These are phyloP conservation scores for Allium sativum DNA, from an alignment of 106 monocot genomes.

Conservation along the genomic window DNA sequence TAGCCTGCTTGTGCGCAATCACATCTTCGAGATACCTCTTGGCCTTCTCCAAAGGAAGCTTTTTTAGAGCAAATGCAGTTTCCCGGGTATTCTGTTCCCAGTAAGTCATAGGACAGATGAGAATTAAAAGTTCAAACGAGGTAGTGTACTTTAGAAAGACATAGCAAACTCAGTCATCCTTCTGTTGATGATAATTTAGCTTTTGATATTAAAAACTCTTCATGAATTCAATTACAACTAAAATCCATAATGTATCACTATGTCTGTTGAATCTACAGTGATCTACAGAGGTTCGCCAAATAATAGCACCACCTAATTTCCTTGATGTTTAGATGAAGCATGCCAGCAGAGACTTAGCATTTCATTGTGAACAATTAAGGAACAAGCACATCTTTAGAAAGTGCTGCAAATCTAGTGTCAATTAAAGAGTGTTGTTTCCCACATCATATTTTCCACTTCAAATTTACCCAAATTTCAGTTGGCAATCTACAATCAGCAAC, in stretches of 20 bases:
- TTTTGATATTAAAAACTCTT: no score
- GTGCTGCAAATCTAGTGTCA: no score
- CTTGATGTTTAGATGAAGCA: conserved; percentile 21
- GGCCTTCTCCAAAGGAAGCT: conserved; percentile 29
- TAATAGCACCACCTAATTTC: conserved; percentile 24
- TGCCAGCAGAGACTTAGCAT: background rate
- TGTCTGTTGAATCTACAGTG: conserved; percentile 21
- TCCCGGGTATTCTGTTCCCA: conserved; percentile 27
- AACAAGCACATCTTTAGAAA: no score
- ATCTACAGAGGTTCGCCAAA: conserved; percentile 30
- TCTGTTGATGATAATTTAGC: no score
- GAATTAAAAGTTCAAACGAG: background rate
- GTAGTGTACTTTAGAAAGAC: background rate
- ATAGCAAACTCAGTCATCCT: no score
- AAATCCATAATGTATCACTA: background rate
- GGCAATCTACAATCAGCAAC: no score
- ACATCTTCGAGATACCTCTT: conserved; percentile 44
- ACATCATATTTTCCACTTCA: no score
- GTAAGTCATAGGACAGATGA: no score
- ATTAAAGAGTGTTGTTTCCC: no score
- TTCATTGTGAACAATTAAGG: no score
- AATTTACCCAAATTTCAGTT: no score
- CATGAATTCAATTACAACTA: no score
- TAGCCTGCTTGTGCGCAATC: conserved; percentile 40
- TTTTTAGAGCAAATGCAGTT: conserved; percentile 35